Evolutionary conservation across 441 rosid genomes (phyloP), one percentile per base, ranked within the genome.

Genomic region (Euphorbia corollata): DNA sequence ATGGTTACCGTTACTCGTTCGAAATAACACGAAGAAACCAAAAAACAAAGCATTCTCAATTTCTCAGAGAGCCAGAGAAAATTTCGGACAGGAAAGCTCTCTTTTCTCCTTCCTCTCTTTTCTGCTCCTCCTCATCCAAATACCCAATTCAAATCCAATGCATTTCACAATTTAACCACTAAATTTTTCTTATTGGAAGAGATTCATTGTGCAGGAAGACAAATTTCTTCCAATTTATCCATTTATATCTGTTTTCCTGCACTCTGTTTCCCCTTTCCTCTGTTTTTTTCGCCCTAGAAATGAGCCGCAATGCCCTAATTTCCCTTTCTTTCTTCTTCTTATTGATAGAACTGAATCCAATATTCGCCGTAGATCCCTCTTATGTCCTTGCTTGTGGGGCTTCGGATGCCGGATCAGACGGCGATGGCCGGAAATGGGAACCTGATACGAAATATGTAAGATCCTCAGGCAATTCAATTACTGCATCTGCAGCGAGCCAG

Each of bases 341-440:
- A 30, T n/a, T 82, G 18, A 50, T 62, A 8, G 61, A 68, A 63
- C 39, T 74, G 53, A 61, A 63, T 22, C 65, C 48, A 10, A 75
- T 68, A 56, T 69, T 61, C 0, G 45, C 74, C 8, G 59, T 80
- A 59, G 70, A 58, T 23, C 18, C 78, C 18, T 59, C 80, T 0
- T 64, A 80, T 55, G 39, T 82, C 63, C 77, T 86, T 1, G 61
- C 80, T 2, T 89, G 95, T 13, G 95, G 95, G 0, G 80, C 86
- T 0, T 48, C 83, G 0, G 71, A 51, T 6, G 70, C 69, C 11
- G 82, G 74, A 18, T 64, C 70, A 38, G 95, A 87, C 57, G 60
- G 74, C 8, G 82, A 86, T 69, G 84, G 87, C 59, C 81, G 83
- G 65, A 83, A 71, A 73, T 92, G 98, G 98, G 73, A 67, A 15